Evolutionary conservation across 495 filamentous ascomycete species (phyloP), one percentile per base, ranked within the genome.

Genomic region (Tuber microsphaerosporum): DNA sequence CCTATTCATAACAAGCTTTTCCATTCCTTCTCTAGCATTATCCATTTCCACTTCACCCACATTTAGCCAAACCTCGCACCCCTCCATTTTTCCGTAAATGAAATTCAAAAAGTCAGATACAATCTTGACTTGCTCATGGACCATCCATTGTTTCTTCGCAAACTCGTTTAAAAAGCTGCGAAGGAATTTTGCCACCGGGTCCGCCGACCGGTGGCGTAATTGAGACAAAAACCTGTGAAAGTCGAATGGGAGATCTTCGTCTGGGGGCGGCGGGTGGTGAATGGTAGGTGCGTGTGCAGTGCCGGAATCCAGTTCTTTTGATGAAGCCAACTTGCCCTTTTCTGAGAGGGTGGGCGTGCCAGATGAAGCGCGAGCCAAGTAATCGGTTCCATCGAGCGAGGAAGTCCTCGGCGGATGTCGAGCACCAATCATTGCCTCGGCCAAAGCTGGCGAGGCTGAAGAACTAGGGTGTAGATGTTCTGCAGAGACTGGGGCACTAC

Each of bases 1-100:
- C 73, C 96, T 88, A 83, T 99, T 99, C 95, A 99, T 99, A 26
- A 99, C 95, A 39, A 99, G 89, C 83, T 99, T 99, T 87, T 99
- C 95, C 96, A 99, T 99, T 43, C 95, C 95, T 85, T 99, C 95
- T 78, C 93, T 89, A 20, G 96, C 96, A 85, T 99, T 97, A 84
- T 98, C 95, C 83, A 99, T 97, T 82, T 99, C 95, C 12, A 92
- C 93, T 83, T 98, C 96, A 0, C 94, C 97, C 0, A 97, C 93
- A 61, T 94, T 91, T 70, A 93, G 90, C 95, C 95, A 99, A 10
- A 99, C 92, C 75, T 99, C 95, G 81, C 95, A 99, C 78, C 92
- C 89, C n/a, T 91, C 93, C 95, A 99, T 99, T 84, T 97, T 97
- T 84, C 95, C 97, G 61, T 92, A 92, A 75, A 99, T 99, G 79